Conservation (phyloP, 257 asterid species). For the Parsonsia alboflavescens region DNA sequence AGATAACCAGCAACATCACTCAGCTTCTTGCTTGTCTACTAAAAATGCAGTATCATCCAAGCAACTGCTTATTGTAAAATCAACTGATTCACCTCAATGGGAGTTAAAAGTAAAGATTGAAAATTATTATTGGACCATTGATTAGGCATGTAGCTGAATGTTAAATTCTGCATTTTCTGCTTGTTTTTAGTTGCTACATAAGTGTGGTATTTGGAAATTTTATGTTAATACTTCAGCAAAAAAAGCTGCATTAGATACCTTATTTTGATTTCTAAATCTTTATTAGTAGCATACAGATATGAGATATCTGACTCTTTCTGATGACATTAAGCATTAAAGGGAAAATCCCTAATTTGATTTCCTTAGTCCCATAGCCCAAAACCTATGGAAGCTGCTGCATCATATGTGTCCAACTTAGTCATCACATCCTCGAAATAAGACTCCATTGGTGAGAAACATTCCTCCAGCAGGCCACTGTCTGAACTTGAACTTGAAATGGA, state of each 20-base stretch:
- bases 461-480: conserved; percentile 10
- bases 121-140: background rate
- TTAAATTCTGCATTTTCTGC: background rate
- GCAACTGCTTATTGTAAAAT: no score
- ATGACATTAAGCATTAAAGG: conserved; percentile 2
- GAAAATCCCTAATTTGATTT: conserved; percentile 15
- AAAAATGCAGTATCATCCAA: no score
- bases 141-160: background rate
- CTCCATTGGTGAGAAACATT: conserved; percentile 31
- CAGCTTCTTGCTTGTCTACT: no score
- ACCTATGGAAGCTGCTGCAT: conserved; percentile 10
- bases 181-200: background rate
- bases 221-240: background rate
- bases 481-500: background rate
- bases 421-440: conserved; percentile 27
- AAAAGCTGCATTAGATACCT: background rate
- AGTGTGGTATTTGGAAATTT: background rate
- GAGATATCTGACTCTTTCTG: background rate
- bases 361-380: conserved; percentile 30
- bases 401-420: conserved; percentile 18
- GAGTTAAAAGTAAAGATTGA: no score
- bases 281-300: background rate
- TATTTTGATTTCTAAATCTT: background rate
- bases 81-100: no score
- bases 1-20: no score